Evolutionary conservation across 164 flowering plant genomes (phyloP), one percentile per base, ranked within the genome.

Genomic region (Umbellularia californica): DNA sequence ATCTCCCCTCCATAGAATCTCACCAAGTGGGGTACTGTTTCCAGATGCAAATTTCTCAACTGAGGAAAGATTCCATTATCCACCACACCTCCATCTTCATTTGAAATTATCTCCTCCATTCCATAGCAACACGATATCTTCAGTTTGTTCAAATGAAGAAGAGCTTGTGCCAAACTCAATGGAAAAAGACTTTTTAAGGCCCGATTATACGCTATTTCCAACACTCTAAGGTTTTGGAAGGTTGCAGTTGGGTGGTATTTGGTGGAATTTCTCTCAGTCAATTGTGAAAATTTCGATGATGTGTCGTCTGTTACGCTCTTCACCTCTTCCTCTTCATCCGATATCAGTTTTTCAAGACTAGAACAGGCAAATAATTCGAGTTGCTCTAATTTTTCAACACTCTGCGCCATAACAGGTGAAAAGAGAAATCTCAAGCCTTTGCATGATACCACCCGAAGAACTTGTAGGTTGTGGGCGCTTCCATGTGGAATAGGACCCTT

Each of bases 101-200:
- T 22, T 19, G 25, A 24, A 70, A 52, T 71, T 33, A 72, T 72
- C 65, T 25, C 50, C 65, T 55, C 65, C 47, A 55, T 71, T 30
- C 24, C 65, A 17, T 58, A 24, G 23, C 73, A 55, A 27, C 22
- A 30, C 17, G n/a, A 23, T 20, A 70, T 7, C 3, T 23, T 24
- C n/a, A 70, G 62, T 50, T 24, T 19, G 17, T 51, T 30, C 3
- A 70, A 52, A 9, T 70, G 27, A 24, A 17, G 60, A 30, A 70
- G 72, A 41, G 52, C 71, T n/a, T 22, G 71, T 23, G 71, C 71
- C n/a, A 69, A n/a, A 35, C 55, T 69, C 55, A 17, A 24, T 20
- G 35, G n/a, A 5, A 70, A 11, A 14, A 50, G 33, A 24, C 15
- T 22, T 52, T 52, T 70, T 2, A 70, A 50, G n/a, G 62, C 35